Evolutionary conservation across 371 early-diverging fungal species (phyloP), one percentile per base, ranked within the genome.

Genomic region (Massospora cicadina): DNA sequence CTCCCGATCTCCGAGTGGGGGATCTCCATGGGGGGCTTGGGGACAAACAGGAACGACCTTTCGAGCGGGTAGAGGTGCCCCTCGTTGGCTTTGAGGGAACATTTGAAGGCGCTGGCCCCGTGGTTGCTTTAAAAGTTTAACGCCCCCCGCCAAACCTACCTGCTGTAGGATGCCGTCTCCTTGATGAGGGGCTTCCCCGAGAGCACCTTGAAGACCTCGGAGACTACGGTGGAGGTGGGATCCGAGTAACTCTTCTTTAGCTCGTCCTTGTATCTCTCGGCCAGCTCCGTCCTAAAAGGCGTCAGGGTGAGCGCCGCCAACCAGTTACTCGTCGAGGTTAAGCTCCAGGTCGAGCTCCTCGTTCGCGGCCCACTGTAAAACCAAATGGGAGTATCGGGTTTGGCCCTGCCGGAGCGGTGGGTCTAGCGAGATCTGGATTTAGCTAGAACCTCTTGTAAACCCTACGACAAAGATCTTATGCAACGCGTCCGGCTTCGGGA

Each of bases 341-440:
- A 95, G 73, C 10, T 85, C 82, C 1, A 88, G 73, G 58, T 93
- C 91, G 10, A 85, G 81, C 65, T 95, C 93, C 64, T 94, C 93
- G 66, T 94, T 93, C 33, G 86, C 79, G 31, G 87, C 85, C 78
- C 98, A 93, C 71, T 96, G 94, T 76, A 98, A 85, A 12, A 96
- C 96, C 70, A 99, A 71, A 78, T 89, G 94, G 2, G 95, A 91
- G 77, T 99, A 98, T 70, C 89, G 81, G 26, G 99, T 99, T 74
- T 98, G 98, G 60, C 99, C 99, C 76, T 99, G 99, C 60, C 98
- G 83, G 60, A 99, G 76, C 17, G 99, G 98, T 57, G 98, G 97
- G 68, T 95, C 94, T 68, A 99, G 79, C 29, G 88, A 90, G 64
- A 98, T 81, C 81, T 80, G 70, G 13, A 55, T 54, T 33, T 55